Conservation (phyloP, 2,329 filamentous ascomycete species). For the Botrytis galanthina region DNA sequence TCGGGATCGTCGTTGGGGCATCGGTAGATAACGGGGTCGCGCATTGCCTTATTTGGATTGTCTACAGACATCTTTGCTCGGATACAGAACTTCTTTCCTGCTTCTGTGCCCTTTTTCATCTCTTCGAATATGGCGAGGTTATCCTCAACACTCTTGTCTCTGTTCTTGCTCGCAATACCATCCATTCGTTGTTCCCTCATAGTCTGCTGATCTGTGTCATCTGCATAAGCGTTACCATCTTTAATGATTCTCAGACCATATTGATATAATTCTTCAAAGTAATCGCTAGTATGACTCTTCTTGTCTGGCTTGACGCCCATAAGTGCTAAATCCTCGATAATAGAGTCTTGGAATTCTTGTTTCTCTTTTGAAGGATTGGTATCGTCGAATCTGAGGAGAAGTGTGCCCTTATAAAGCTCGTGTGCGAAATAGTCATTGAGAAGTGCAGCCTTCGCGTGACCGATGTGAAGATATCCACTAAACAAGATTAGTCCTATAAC, state of each 20-base stretch:
- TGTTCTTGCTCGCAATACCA: conserved; percentile 76
- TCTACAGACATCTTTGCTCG: conserved; percentile 91
- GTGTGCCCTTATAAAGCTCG: conserved; percentile 84
- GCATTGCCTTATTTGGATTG: conserved; percentile 91
- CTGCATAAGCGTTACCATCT: conserved; percentile 85
- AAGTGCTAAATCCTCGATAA: conserved; percentile 84
- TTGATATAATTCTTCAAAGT: conserved; percentile 90
- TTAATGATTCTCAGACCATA: conserved; percentile 81
- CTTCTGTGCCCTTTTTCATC: conserved; percentile 83
- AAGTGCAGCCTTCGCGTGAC: conserved; percentile 89
- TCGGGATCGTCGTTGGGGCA: conserved; percentile 64
- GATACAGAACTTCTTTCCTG: conserved; percentile 84
- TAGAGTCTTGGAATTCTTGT: conserved; percentile 91
- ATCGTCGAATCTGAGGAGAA: conserved; percentile 92
- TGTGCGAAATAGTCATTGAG: conserved; percentile 97
- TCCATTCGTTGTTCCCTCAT: conserved; percentile 85
- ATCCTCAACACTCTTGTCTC: conserved; percentile 77
- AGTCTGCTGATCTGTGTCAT: conserved; percentile 86
- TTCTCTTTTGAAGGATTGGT: conserved; percentile 98
- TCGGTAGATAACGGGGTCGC: conserved; percentile 96
- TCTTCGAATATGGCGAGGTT: conserved; percentile 83
- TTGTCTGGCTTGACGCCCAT: conserved; percentile 90
- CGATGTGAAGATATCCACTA: conserved; percentile 84
- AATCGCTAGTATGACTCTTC: conserved; percentile 88
- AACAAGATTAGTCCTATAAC: conserved; percentile 23